Evolutionary conservation across 208 protist species (phyloP).

Genomic region (Vickermania ingenoplastis): DNA sequence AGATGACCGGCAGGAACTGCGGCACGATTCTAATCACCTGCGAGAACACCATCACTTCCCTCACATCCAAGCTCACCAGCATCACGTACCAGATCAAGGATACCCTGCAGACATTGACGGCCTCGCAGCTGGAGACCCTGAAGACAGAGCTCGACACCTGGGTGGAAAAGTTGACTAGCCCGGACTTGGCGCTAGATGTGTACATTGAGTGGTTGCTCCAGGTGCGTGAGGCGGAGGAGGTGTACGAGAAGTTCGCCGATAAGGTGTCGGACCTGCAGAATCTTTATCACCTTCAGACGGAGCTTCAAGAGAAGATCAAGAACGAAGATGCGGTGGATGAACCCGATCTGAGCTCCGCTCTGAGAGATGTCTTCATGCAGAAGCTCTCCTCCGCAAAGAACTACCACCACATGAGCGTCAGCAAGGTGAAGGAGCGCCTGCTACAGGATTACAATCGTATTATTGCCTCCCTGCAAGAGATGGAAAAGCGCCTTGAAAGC

Average conservation of each 20-base stretch:
- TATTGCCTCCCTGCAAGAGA: slow-evolving; percentile 16
- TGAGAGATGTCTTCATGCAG: slow-evolving; percentile 28
- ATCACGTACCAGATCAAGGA: slow-evolving; percentile 27
- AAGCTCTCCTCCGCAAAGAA: slow-evolving; percentile 25
- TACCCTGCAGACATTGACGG: slow-evolving; percentile 18
- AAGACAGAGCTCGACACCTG: slow-evolving; percentile 18
- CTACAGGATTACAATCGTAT: slow-evolving; percentile 18
- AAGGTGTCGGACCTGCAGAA: slow-evolving; percentile 33
- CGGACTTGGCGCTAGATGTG: slow-evolving; percentile 17
- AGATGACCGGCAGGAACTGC: slow-evolving; percentile 23
- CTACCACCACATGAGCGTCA: slow-evolving; percentile 17
- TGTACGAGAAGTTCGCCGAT: slow-evolving; percentile 24
- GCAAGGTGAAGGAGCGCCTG: slow-evolving; percentile 23
- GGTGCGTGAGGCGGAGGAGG: slow-evolving; percentile 21
- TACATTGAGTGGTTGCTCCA: slow-evolving; percentile 40
- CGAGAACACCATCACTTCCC: slow-evolving; percentile 14
- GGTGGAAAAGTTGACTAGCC: slow-evolving; percentile 21
- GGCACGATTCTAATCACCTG: slow-evolving; percentile 33
- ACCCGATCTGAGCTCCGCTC: slow-evolving; percentile 14
- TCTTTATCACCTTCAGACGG: slow-evolving; percentile 23
- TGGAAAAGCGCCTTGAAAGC: slow-evolving; percentile 16
- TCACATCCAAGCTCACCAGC: slow-evolving; percentile 20
- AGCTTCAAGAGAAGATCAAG: slow-evolving; percentile 24
- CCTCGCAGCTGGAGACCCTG: slow-evolving; percentile 16
- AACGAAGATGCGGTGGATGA: background rate